Conservation (phyloP, 345 rosid species). For the Kandelia obovata region DNA sequence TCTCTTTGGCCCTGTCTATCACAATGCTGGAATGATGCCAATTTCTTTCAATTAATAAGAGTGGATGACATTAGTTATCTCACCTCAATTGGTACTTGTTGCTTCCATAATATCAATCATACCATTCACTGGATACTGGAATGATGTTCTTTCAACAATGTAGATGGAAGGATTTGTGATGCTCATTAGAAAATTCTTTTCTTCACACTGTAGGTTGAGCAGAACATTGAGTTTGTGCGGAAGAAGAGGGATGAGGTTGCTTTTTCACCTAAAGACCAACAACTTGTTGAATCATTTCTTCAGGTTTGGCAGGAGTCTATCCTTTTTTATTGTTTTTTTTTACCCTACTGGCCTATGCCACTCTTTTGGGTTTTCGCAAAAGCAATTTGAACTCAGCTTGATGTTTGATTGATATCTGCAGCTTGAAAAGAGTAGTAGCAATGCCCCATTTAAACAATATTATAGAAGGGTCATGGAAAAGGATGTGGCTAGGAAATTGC, state of each 20-base stretch:
- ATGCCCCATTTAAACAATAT: slow-evolving; percentile 60
- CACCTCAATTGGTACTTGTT: background rate
- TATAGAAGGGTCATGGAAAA: slow-evolving; percentile 61
- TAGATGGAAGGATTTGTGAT: background rate
- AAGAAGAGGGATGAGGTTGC: slow-evolving; percentile 80
- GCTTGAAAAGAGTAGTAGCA: slow-evolving; percentile 53
- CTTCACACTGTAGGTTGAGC: slow-evolving; percentile 53
- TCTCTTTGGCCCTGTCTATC: background rate
- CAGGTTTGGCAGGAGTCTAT: slow-evolving; percentile 36
- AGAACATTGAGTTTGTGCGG: slow-evolving; percentile 63
- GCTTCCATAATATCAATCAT: background rate
- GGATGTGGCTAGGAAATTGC: slow-evolving; percentile 43
- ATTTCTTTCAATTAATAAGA: background rate
- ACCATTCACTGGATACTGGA: background rate
- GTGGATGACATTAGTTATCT: background rate
- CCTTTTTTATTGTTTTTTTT: background rate
- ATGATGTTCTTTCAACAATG: background rate
- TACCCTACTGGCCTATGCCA: background rate
- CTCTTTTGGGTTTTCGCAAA: background rate
- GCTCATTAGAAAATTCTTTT: background rate
- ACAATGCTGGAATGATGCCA: background rate
- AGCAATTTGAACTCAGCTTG: slow-evolving; percentile 11
- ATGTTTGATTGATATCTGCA: slow-evolving; percentile 32
- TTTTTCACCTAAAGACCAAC: slow-evolving; percentile 85
- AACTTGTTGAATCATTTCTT: slow-evolving; percentile 63